Conservation (phyloP, 2,329 filamentous ascomycete species). For the Myrmaecium sp. region DNA sequence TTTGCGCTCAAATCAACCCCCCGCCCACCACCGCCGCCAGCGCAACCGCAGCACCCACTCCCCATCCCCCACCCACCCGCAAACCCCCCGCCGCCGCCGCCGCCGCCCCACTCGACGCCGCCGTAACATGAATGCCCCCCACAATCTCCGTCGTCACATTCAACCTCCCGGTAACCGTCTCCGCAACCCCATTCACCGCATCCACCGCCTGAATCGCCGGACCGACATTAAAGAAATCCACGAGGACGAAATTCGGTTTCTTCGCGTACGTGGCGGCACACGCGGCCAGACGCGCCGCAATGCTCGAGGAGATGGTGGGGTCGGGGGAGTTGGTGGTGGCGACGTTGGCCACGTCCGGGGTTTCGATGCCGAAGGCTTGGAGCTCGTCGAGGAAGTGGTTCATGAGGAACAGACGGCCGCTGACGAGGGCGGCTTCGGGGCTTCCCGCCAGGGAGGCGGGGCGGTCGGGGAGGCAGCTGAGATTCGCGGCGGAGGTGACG, state of each 20-base stretch:
- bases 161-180: constrained; percentile 24
- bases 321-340: constrained; percentile 45
- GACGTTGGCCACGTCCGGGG: constrained; percentile 27
- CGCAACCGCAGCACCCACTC: no score
- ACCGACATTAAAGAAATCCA: constrained; percentile 60
- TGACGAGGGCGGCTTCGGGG: constrained; percentile 30
- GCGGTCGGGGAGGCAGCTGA: constrained; percentile 52
- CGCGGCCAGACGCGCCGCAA: constrained; percentile 7
- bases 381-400: constrained; percentile 57
- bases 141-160: constrained; percentile 7
- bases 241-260: constrained; percentile 52
- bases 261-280: constrained; percentile 42
- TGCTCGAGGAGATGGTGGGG: constrained; percentile 34
- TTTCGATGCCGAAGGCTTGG: constrained; percentile 14
- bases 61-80: neutral
- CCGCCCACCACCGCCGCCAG: neutral
- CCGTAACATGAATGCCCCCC: constrained; percentile 1
- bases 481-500: constrained; percentile 39
- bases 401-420: constrained; percentile 45
- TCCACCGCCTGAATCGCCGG: constrained; percentile 51
- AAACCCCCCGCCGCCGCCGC: neutral
- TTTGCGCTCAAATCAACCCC: no score
- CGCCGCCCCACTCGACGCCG: neutral
- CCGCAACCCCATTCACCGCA: constrained; percentile 39
- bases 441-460: constrained; percentile 35